Percentiles rank a stretch among this genome's conserved stretches.
Conservation (phyloP, 257 asterid genomes). For the Penstemon eatonii region DNA sequence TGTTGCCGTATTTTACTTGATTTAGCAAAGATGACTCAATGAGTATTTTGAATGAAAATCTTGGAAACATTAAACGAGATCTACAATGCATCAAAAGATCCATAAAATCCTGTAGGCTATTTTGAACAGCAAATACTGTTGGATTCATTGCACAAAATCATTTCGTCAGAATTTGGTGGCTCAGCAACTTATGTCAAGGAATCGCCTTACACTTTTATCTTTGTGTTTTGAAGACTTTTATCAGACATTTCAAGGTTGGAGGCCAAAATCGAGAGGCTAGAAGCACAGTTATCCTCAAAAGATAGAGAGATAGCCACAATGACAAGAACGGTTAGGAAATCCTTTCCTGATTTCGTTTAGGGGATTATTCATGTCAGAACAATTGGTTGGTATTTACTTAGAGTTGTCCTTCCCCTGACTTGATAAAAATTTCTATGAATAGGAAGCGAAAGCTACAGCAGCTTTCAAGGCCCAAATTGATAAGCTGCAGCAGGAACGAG, state of each 20-base stretch:
- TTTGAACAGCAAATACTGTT: background rate
- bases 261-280: constrained; percentile 94
- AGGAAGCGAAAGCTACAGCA: constrained; percentile 87
- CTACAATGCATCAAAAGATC: background rate
- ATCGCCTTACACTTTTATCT: constrained; percentile 19
- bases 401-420: background rate
- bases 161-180: background rate
- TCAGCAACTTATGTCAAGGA: constrained; percentile 3
- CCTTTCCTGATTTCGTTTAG: background rate
- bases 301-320: constrained; percentile 95
- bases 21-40: no score
- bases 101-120: background rate
- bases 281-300: constrained; percentile 66
- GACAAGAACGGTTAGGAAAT: constrained; percentile 72
- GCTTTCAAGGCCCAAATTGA: constrained; percentile 58
- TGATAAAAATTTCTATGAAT: constrained; percentile 25
- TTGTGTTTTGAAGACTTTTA: constrained; percentile 53
- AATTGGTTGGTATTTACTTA: constrained; percentile 5
- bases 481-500: constrained; percentile 67
- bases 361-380: constrained; percentile 13
- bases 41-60: no score
- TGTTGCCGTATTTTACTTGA: no score
- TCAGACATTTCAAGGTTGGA: constrained; percentile 96
- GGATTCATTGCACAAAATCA: background rate
- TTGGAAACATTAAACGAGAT: no score